phyloP scores from a whole-genome alignment of 352 stramenopile genomes.

The Phytophthora sansomeana region DNA sequence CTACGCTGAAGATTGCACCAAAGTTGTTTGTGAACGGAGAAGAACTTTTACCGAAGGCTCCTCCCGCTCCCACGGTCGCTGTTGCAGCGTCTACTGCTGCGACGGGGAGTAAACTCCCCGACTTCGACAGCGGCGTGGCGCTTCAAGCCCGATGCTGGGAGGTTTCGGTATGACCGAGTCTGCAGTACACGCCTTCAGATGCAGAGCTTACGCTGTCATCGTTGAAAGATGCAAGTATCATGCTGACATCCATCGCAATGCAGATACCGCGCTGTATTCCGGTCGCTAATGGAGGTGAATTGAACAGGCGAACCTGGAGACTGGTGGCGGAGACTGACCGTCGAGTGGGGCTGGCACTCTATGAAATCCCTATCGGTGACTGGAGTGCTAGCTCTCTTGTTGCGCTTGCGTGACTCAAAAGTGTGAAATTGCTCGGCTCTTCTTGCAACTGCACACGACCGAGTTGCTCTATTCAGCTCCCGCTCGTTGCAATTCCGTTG shows the following conservation, averaged over 20 bases:
- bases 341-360: slow-evolving; percentile 58
- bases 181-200: slow-evolving; percentile 39
- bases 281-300: slow-evolving; percentile 16
- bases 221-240: slow-evolving; percentile 37
- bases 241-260: slow-evolving; percentile 18
- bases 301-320: slow-evolving; percentile 39
- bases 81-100: slow-evolving; percentile 19
- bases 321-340: slow-evolving; percentile 47
- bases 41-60: slow-evolving; percentile 25
- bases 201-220: slow-evolving; percentile 37
- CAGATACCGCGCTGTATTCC: slow-evolving; percentile 20
- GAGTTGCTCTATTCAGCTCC: slow-evolving; percentile 58
- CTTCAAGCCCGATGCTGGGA: slow-evolving; percentile 35
- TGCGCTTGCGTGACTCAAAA: slow-evolving; percentile 57
- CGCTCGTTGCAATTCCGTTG: slow-evolving; percentile 43
- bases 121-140: slow-evolving; percentile 12
- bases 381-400: slow-evolving; percentile 54
- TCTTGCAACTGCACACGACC: slow-evolving; percentile 55
- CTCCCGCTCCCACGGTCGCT: slow-evolving; percentile 21
- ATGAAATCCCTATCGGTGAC: slow-evolving; percentile 51
- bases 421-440: slow-evolving; percentile 51
- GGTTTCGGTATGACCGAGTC: slow-evolving; percentile 47
- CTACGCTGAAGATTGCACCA: slow-evolving; percentile 38
- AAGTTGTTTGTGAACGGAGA: slow-evolving; percentile 54
- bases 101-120: slow-evolving; percentile 8